A percentile compares a stretch with the other conserved stretches of the same genome.
These are phyloP conservation scores for Fusarium verticillioides DNA, from an alignment of 2,329 filamentous ascomycete species.

Conservation along the genomic window DNA sequence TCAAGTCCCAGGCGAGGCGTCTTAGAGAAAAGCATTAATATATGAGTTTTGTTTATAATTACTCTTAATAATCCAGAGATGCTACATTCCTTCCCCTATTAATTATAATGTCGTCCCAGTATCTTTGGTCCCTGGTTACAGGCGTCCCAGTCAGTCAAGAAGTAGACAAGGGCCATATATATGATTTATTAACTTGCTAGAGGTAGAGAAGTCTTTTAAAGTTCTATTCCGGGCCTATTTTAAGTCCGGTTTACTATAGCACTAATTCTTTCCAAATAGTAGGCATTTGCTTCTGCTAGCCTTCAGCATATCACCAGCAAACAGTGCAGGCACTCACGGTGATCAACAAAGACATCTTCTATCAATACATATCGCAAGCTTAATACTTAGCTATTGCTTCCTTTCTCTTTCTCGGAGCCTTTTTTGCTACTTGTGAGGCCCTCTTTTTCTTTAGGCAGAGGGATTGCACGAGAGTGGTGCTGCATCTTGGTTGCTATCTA, in stretches of 20 bases:
- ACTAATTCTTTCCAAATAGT: rapidly evolving
- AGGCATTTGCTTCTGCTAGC: neutral
- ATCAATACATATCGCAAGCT: neutral
- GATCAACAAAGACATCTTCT: neutral
- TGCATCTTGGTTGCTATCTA: neutral
- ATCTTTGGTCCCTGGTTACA: neutral
- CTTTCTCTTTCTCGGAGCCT: neutral
- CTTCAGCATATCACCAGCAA: neutral
- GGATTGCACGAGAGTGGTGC: neutral
- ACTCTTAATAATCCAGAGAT: neutral
- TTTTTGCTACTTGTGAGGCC: rapidly evolving
- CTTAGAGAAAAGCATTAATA: neutral
- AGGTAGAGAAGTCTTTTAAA: rapidly evolving
- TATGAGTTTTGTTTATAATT: neutral
- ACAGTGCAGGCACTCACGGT: neutral
- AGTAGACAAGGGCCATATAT: rapidly evolving
- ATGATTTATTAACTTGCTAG: neutral
- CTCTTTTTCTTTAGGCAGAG: rapidly evolving
- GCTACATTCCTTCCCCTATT: rapidly evolving
- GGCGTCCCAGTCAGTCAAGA: neutral
- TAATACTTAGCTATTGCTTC: rapidly evolving
- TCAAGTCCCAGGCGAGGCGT: neutral
- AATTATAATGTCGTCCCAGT: neutral
- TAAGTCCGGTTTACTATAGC: rapidly evolving
- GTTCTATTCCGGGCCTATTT: rapidly evolving